These are phyloP conservation scores for Alternaria brassicicola DNA, from an alignment of 2,329 filamentous ascomycete species.

Conservation along the genomic window DNA sequence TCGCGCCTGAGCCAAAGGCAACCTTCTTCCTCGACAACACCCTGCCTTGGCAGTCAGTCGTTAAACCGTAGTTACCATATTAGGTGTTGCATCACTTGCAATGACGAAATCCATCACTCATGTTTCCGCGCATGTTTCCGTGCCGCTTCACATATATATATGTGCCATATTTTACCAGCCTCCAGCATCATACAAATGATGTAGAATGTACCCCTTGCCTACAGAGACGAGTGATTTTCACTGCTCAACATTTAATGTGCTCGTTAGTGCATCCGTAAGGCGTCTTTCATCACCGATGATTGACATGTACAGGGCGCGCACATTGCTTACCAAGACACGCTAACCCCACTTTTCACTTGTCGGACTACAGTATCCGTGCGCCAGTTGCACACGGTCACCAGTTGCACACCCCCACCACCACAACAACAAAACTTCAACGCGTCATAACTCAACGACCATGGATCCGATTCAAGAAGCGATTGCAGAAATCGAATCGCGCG, in stretches of 20 bases:
- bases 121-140: neutral
- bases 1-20: slow-evolving; percentile 22
- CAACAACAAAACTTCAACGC: no score
- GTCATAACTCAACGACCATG: no score
- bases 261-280: neutral
- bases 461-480: no score
- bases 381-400: no score
- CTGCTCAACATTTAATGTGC: neutral
- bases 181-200: neutral
- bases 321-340: neutral
- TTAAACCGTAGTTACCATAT: slow-evolving; percentile 22
- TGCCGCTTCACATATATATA: neutral
- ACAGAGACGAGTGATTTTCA: neutral
- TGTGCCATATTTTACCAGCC: neutral
- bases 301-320: slow-evolving; percentile 15
- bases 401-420: no score
- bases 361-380: no score
- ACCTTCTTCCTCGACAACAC: slow-evolving; percentile 38
- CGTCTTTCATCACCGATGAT: neutral
- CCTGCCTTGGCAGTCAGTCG: slow-evolving; percentile 28
- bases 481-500: no score
- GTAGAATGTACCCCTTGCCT: neutral
- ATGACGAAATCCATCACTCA: neutral
- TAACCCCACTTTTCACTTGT: neutral
- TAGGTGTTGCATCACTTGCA: neutral